phyloP scores from a whole-genome alignment of 2,329 filamentous ascomycete species.

The Pyricularia pennisetigena region DNA sequence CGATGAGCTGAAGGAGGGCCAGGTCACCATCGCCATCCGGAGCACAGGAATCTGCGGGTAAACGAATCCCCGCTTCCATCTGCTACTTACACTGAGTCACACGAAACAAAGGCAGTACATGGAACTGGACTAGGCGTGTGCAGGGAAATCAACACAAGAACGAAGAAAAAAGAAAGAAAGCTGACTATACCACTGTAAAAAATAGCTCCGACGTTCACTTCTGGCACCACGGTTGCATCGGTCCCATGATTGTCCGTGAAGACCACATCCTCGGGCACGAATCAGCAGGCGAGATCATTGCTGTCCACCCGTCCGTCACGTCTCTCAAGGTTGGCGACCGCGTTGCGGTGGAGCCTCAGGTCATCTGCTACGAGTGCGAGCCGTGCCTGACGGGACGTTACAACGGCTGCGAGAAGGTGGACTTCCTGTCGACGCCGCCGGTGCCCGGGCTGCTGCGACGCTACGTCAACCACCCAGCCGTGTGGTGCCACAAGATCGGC shows the following conservation, averaged over 20 bases:
- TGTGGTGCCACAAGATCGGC: slow-evolving; percentile 95
- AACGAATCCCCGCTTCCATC: slow-evolving; percentile 12
- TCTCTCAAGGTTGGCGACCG: slow-evolving; percentile 75
- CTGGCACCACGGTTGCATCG: slow-evolving; percentile 92
- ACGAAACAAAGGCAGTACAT: background rate
- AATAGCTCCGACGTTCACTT: slow-evolving; percentile 86
- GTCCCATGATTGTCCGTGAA: slow-evolving; percentile 84
- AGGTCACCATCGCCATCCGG: slow-evolving; percentile 82
- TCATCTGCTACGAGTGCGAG: slow-evolving; percentile 86
- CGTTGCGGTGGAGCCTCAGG: slow-evolving; percentile 87
- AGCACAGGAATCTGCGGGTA: slow-evolving; percentile 96
- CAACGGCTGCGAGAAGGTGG: slow-evolving; percentile 82
- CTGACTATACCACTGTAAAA: background rate
- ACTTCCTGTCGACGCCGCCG: slow-evolving; percentile 85
- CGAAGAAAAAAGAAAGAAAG: background rate
- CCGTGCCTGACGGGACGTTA: slow-evolving; percentile 87
- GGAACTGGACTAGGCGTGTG: background rate
- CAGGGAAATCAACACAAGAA: background rate
- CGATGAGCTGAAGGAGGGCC: slow-evolving; percentile 61
- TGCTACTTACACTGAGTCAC: too few species aligned
- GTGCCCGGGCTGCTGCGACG: slow-evolving; percentile 77
- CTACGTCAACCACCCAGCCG: slow-evolving; percentile 89
- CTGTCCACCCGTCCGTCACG: slow-evolving; percentile 71
- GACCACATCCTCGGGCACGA: slow-evolving; percentile 94
- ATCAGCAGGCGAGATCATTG: slow-evolving; percentile 75